Conservation (phyloP, 352 stramenopile genomes). For the Globisporangium spiculum region DNA sequence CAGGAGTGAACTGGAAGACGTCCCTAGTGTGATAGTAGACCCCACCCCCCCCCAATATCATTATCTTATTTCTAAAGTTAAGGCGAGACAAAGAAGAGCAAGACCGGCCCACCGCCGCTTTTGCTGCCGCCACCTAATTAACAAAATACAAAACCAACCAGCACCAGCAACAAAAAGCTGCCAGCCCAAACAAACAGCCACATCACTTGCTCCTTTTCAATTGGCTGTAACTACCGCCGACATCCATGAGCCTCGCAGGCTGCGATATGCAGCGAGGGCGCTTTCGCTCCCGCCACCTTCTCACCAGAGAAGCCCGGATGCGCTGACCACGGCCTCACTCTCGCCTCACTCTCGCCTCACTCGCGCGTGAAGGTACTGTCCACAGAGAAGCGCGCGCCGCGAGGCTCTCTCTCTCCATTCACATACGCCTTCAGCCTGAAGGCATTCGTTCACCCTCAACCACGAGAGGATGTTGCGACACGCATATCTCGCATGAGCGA, state of each 20-base stretch:
- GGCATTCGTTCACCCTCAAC: neutral
- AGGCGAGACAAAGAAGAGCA: neutral
- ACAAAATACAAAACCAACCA: neutral
- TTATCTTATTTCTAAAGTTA: constrained; percentile 15
- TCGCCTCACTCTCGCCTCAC: no score
- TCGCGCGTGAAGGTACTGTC: neutral
- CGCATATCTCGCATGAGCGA: neutral
- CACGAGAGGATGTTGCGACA: neutral
- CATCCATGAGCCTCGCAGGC: neutral
- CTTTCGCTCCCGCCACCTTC: neutral
- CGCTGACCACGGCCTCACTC: neutral
- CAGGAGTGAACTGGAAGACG: constrained; percentile 11
- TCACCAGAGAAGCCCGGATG: neutral
- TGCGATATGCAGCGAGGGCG: neutral
- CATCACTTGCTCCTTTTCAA: neutral
- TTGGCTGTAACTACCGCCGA: neutral
- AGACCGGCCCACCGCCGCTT: neutral
- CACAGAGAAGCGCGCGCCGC: neutral
- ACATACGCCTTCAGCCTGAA: neutral
- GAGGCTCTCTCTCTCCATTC: neutral
- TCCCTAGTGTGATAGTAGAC: constrained; percentile 9
- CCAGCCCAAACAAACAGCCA: neutral
- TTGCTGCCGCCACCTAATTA: neutral
- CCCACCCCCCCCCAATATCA: constrained; percentile 1
- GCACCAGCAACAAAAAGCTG: neutral